phyloP scores from a whole-genome alignment of 495 filamentous ascomycete species.

The Penicillium subrubescens region DNA sequence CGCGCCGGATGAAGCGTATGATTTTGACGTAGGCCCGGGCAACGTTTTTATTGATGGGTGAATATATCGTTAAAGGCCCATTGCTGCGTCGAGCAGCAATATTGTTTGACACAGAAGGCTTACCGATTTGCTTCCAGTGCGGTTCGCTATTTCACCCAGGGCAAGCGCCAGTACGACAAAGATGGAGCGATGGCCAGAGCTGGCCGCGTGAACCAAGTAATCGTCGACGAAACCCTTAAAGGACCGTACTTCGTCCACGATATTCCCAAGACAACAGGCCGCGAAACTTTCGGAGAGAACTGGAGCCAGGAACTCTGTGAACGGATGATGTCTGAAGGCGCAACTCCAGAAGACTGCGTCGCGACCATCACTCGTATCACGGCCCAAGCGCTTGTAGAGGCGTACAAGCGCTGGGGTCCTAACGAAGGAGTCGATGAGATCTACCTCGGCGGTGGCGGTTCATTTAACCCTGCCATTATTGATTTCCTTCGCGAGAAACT shows the following conservation, averaged over 20 bases:
- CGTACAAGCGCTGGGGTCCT: conserved; percentile 20
- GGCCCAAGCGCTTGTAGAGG: conserved; percentile 47
- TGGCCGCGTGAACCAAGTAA: conserved; percentile 45
- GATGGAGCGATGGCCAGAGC: conserved; percentile 41
- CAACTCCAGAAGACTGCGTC: conserved; percentile 46
- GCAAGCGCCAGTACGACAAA: conserved; percentile 24
- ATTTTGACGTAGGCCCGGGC: conserved; percentile 40
- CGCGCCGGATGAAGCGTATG: conserved; percentile 37
- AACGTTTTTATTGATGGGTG: conserved; percentile 26
- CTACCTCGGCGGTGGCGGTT: conserved; percentile 32
- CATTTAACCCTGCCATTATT: conserved; percentile 35
- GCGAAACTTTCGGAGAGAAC: conserved; percentile 53
- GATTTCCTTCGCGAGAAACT: conserved; percentile 25
- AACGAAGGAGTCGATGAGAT: conserved; percentile 20
- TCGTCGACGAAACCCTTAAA: conserved; percentile 47
- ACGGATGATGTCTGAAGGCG: conserved; percentile 31
- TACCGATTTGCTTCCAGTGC: conserved; percentile 1
- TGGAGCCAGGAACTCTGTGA: background rate
- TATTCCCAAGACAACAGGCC: conserved; percentile 54
- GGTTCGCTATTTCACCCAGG: conserved; percentile 15
- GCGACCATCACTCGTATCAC: conserved; percentile 56
- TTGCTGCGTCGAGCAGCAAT: background rate
- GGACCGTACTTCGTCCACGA: conserved; percentile 41
- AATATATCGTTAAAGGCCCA: background rate
- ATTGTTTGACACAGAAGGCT: background rate